A percentile compares a stretch with the other conserved stretches of the same genome.
phyloP scores from a whole-genome alignment of 257 asterid genomes.

The Capsicum rhomboideum region DNA sequence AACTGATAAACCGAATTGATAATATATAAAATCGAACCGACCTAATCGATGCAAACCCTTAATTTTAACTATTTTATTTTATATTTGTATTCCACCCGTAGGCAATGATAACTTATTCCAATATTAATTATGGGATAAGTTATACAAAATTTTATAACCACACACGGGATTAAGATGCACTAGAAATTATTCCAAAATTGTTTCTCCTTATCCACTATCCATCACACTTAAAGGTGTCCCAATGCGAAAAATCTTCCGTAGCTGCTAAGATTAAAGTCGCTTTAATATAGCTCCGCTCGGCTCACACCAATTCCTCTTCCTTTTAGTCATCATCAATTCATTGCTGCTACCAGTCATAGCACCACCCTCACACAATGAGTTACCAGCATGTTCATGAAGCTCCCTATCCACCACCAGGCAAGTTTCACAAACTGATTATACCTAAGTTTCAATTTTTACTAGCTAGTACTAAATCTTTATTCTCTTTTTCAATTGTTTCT shows the following conservation, averaged over 20 bases:
- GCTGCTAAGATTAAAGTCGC: not conserved
- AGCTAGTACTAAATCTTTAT: not conserved
- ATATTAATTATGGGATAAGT: too few species aligned
- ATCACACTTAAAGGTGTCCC: not conserved
- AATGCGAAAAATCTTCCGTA: not conserved
- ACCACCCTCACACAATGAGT: not conserved
- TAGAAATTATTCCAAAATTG: too few species aligned
- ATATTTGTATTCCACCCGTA: too few species aligned
- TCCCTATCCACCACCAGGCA: not conserved
- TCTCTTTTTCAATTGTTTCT: not conserved
- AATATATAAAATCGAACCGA: too few species aligned
- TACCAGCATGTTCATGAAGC: not conserved
- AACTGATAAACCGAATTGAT: too few species aligned
- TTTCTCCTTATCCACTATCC: too few species aligned
- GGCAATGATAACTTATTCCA: too few species aligned
- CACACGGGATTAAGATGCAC: too few species aligned
- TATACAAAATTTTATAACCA: too few species aligned
- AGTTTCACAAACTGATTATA: not conserved
- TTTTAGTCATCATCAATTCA: not conserved
- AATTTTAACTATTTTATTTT: too few species aligned
- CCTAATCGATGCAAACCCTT: too few species aligned
- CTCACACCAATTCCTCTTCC: not conserved
- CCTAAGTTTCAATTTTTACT: not conserved
- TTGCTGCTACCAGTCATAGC: not conserved
- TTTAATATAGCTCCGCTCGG: not conserved